phyloP scores from a whole-genome alignment of 2,329 filamentous ascomycete genomes.

The Sporothrix mexicana region DNA sequence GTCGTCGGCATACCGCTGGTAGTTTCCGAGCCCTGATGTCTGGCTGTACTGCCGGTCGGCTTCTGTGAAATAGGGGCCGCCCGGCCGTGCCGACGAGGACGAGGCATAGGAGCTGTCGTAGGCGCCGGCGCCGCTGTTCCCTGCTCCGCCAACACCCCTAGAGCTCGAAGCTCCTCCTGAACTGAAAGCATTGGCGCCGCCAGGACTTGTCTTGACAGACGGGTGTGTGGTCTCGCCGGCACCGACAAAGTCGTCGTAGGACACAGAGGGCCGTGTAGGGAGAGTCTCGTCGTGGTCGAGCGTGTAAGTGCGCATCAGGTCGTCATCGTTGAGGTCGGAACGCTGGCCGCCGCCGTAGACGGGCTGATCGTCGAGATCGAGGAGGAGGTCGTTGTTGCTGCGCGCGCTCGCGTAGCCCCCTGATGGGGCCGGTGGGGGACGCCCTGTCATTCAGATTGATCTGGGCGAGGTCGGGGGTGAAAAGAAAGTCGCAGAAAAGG shows the following conservation, averaged over 20 bases:
- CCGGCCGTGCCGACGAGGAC: constrained; percentile 39
- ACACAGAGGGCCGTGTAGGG: constrained; percentile 79
- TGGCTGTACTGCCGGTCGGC: constrained; percentile 66
- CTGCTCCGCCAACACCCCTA: constrained; percentile 26
- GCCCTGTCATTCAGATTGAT: constrained; percentile 63
- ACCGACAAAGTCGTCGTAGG: constrained; percentile 94
- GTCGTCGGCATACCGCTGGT: constrained; percentile 88
- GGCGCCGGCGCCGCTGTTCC: constrained; percentile 40
- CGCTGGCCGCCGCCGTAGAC: constrained; percentile 77
- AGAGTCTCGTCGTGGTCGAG: constrained; percentile 65
- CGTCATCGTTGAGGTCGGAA: constrained; percentile 72
- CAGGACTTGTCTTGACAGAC: constrained; percentile 31
- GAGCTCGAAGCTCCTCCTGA: constrained; percentile 12
- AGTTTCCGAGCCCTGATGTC: constrained; percentile 83
- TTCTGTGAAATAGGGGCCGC: constrained; percentile 52
- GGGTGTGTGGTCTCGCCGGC: constrained; percentile 58
- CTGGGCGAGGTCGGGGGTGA: not conserved
- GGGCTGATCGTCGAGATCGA: constrained; percentile 75
- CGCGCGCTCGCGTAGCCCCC: constrained; percentile 56
- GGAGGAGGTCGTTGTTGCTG: constrained; percentile 68
- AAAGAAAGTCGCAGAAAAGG: too few relatives aligned
- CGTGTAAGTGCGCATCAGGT: constrained; percentile 76
- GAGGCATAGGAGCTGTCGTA: constrained; percentile 34
- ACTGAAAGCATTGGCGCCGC: constrained; percentile 36
- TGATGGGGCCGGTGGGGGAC: constrained; percentile 55